A percentile compares a stretch with the other conserved stretches of the same genome.
Conservation (phyloP, 495 filamentous ascomycete genomes). For the Penicillium atrosanguineum region DNA sequence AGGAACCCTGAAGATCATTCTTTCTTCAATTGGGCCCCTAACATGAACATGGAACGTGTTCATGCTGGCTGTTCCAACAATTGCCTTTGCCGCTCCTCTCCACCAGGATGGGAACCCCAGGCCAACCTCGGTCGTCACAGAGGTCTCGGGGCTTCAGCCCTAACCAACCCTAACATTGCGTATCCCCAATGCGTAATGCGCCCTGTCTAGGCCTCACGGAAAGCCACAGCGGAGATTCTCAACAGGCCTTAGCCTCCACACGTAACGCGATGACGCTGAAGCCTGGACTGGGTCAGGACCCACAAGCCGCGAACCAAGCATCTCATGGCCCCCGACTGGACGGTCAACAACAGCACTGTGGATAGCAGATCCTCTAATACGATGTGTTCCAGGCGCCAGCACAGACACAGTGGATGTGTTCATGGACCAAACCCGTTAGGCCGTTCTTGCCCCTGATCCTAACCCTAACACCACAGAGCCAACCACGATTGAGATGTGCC, state of each 20-base stretch:
- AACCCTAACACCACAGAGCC: background rate
- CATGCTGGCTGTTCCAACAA: too few relatives aligned
- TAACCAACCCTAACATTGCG: too few relatives aligned
- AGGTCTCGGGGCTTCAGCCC: background rate
- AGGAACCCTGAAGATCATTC: too few relatives aligned
- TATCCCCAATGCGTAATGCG: constrained; percentile 3
- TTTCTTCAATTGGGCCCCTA: too few relatives aligned
- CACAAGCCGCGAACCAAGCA: background rate
- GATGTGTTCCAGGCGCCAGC: constrained; percentile 4
- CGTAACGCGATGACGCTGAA: constrained; percentile 9
- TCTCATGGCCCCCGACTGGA: background rate
- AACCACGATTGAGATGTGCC: too few relatives aligned
- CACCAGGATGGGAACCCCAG: too few relatives aligned
- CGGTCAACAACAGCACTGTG: background rate
- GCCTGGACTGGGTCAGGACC: constrained; percentile 1
- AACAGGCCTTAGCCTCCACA: constrained; percentile 2
- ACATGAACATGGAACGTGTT: too few relatives aligned
- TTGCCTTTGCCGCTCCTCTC: too few relatives aligned
- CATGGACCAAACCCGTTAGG: too few relatives aligned
- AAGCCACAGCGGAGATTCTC: background rate
- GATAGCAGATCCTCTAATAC: background rate
- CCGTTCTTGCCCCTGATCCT: background rate
- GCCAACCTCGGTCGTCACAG: background rate
- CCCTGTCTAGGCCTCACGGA: background rate
- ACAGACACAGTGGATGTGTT: background rate